Base-by-base conservation (phyloP, 176 grass and related monocot species). In the Cymbopogon citratus region DNA sequence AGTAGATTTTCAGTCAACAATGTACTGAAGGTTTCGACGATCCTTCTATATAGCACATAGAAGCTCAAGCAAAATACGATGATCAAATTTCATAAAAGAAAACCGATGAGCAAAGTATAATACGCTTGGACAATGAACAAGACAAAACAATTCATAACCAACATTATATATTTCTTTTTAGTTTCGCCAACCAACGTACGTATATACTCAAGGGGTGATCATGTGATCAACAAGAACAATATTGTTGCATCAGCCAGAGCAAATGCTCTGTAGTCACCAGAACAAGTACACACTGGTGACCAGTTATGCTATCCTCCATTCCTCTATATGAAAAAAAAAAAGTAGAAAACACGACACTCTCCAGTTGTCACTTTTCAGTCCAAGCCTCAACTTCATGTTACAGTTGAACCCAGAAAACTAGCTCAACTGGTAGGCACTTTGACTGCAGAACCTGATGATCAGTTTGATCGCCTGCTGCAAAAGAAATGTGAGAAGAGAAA, bases 401-500 rank as follows among this genome's bases (percentile, higher is more conserved):
- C 12, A 54, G 4, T 48, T 21, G 6, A 12, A 3, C 21, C 6
- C 35, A 65, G 25, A 14, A 51, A 14, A 71, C 31, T 65, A 62
- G 45, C 78, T 31, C 63, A 45, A 35, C 9, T 12, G 2, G 3
- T 29, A 7, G 27, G 6, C 4, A 63, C 23, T 26, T 76, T 52
- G 2, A 35, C 9, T 13, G 3, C 38, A 26, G 3, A 5, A 33
- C 35, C 29, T 45, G 34, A 38, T 33, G 11, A 28, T 45, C 19
- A 29, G 70, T 73, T 72, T 6, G 43, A 16, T 77, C 0, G 0
- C 19, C 66, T 38, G 35, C 63, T 43, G 65, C 56, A 77, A 33
- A 89, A 35, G 41, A 76, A 75, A 15, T 33, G 39, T 75, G 76
- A 88, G 61, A 74, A 25, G 39, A 79, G 28, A 70, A 89, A 85